A percentile compares a stretch with the other conserved stretches of the same genome.
These are phyloP conservation scores for Volvox carteri DNA, from an alignment of 163 green algal species.

Conservation along the genomic window DNA sequence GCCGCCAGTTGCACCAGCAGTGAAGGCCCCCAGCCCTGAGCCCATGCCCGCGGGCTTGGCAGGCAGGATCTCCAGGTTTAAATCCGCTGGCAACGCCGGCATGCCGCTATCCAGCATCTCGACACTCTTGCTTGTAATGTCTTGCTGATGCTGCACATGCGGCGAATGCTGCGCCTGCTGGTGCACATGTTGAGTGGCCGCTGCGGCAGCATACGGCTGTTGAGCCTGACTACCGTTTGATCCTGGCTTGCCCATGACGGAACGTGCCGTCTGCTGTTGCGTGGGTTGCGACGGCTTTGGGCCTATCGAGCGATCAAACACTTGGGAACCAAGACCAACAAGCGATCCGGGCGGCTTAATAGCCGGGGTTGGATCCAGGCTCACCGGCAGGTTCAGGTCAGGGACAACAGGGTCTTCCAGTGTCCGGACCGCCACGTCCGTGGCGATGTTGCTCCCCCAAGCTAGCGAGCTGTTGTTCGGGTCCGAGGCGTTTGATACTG, in stretches of 20 bases:
- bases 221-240: background rate
- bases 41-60: slow-evolving; percentile 21
- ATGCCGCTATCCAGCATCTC: slow-evolving; percentile 66
- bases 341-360: slow-evolving; percentile 14
- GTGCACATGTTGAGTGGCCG: slow-evolving; percentile 10
- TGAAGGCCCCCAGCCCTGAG: slow-evolving; percentile 1
- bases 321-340: slow-evolving; percentile 14
- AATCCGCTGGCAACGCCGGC: slow-evolving; percentile 62
- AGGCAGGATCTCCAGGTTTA: slow-evolving; percentile 57
- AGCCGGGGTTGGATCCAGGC: slow-evolving; percentile 65
- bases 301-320: slow-evolving; percentile 64
- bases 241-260: background rate
- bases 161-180: slow-evolving; percentile 8
- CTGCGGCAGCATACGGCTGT: slow-evolving; percentile 2
- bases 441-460: slow-evolving; percentile 63
- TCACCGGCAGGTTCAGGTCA: slow-evolving; percentile 65
- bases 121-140: slow-evolving; percentile 46
- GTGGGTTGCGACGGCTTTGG: background rate
- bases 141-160: slow-evolving; percentile 26
- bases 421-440: slow-evolving; percentile 65
- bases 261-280: background rate
- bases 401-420: slow-evolving; percentile 62
- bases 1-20: background rate
- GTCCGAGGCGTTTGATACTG: background rate
- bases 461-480: slow-evolving; percentile 34